Percentiles rank a stretch among this genome's conserved stretches.
phyloP scores from a whole-genome alignment of 306 rosid genomes.

The Erythrophleum fordii region DNA sequence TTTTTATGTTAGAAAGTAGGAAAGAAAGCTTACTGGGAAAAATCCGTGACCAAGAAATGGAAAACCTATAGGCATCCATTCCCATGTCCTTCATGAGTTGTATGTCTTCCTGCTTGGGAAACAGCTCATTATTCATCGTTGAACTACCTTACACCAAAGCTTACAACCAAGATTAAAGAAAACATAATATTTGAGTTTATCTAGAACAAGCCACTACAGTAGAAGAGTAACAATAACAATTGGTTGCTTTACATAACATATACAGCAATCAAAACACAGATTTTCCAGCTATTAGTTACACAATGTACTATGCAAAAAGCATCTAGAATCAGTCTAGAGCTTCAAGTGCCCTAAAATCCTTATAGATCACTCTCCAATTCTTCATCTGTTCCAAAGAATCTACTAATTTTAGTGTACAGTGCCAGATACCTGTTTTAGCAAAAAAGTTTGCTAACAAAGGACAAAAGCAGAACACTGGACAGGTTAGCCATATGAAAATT shows the following conservation, averaged over 20 bases:
- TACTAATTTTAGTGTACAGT: too few relatives aligned
- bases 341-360: too few relatives aligned
- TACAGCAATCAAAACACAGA: background rate
- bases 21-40: slow-evolving; percentile 57
- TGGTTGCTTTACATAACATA: background rate
- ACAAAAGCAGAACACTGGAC: too few relatives aligned
- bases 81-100: slow-evolving; percentile 77
- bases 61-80: slow-evolving; percentile 81
- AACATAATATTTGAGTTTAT: background rate
- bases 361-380: too few relatives aligned
- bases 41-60: slow-evolving; percentile 80
- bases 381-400: too few relatives aligned
- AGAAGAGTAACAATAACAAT: background rate
- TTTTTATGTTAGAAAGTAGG: background rate
- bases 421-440: too few relatives aligned
- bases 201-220: background rate
- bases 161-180: background rate
- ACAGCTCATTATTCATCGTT: background rate
- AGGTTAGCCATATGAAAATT: too few relatives aligned
- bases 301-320: too few relatives aligned
- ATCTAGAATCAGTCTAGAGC: too few relatives aligned
- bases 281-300: background rate
- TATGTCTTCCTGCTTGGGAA: slow-evolving; percentile 58
- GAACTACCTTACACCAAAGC: background rate
- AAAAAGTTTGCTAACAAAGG: too few relatives aligned